Evolutionary conservation across 495 filamentous ascomycete genomes (phyloP), one percentile per base, ranked within the genome.

Genomic region (Trichoderma virens): DNA sequence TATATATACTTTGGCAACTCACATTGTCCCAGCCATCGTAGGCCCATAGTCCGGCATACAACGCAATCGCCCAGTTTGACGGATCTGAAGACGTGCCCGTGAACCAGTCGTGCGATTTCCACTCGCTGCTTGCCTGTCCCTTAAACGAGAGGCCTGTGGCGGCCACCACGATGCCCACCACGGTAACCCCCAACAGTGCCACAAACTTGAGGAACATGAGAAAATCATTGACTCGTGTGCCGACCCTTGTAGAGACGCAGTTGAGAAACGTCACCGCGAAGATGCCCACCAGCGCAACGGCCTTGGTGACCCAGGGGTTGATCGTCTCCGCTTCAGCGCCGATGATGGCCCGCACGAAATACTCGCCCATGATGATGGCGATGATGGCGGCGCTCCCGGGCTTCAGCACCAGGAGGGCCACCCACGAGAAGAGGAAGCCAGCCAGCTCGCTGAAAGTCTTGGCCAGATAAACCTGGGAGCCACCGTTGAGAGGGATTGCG

Each of bases 1-100:
- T 20, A 59, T 1, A 25, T 14, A 11, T 18, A 51, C 43, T 1
- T 45, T 25, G 47, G 64, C 65, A 66, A 80, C 89, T 78, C 75
- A 94, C 93, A 74, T 98, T 98, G 72, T 98, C 94, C 94, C 94
- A 98, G 23, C 94, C 94, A 70, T 98, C 94, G 76, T 93, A 98
- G 2, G 94, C 94, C 94, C 94, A 98, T 2, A 98, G 80, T 11
- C 94, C 94, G 30, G 92, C 93, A 74, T 98, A 98, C 64, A 98
- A 73, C 4, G 94, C 94, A 61, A 98, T 90, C 18, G 92, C 92
- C 87, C 90, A 95, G 66, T 85, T 86, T 18, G 88, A 91, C 18
- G 87, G 81, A 72, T 91, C 86, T n/a, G 83, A 82, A 67, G 79
- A 89, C 13, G 92, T 96, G 43, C 87, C 89, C 65, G 92, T 86